Evolutionary conservation across 2,329 filamentous ascomycete genomes (phyloP).

Genomic region (Biscogniauxia mediterranea): DNA sequence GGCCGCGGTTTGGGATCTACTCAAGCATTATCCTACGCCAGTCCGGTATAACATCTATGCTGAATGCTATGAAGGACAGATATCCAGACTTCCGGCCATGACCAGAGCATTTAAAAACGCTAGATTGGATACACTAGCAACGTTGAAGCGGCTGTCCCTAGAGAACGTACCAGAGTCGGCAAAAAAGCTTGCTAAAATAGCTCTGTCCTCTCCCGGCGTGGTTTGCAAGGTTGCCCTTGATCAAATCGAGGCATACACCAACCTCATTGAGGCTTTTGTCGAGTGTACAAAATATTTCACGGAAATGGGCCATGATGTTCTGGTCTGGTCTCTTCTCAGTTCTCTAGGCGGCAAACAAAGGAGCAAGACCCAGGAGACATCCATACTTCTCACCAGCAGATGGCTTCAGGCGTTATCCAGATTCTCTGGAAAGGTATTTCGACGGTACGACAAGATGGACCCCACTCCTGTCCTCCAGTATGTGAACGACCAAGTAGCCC

Average conservation of each 20-base stretch:
- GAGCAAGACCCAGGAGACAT: constrained; percentile 61
- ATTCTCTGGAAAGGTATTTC: constrained; percentile 90
- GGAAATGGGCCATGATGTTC: constrained; percentile 84
- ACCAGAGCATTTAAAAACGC: constrained; percentile 75
- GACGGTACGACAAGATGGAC: constrained; percentile 80
- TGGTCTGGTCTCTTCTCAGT: constrained; percentile 89
- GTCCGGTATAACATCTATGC: constrained; percentile 86
- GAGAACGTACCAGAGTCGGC: constrained; percentile 86
- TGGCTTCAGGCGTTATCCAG: constrained; percentile 88
- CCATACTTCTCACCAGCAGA: constrained; percentile 73
- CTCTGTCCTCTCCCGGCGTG: constrained; percentile 83
- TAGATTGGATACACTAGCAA: constrained; percentile 74
- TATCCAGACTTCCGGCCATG: constrained; percentile 74
- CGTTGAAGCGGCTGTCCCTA: constrained; percentile 85
- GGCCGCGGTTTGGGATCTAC: constrained; percentile 81
- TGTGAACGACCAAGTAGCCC: constrained; percentile 77
- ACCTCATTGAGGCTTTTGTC: constrained; percentile 91
- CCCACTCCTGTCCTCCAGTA: constrained; percentile 85
- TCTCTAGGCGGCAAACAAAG: constrained; percentile 60
- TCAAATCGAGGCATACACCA: constrained; percentile 91
- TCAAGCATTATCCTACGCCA: constrained; percentile 73
- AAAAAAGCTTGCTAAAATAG: constrained; percentile 85
- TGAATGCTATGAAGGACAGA: constrained; percentile 84
- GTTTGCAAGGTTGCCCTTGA: constrained; percentile 87
- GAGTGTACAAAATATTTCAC: constrained; percentile 95